Base-by-base conservation (phyloP, 2,329 filamentous ascomycete genomes). In the Colletotrichum noveboracense region DNA sequence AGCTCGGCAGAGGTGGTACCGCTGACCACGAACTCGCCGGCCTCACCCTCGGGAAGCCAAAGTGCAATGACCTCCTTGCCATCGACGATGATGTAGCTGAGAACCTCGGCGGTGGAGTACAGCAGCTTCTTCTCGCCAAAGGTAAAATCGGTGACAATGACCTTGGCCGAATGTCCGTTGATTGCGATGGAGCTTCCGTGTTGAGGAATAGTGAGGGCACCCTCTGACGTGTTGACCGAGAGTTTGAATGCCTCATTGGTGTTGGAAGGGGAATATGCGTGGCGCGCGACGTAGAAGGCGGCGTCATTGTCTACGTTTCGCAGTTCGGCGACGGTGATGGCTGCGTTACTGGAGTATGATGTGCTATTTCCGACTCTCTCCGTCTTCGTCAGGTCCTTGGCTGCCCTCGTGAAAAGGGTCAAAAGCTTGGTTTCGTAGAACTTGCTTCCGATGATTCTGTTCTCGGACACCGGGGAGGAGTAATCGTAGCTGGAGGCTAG, bases 401-500 rank as follows among this genome's bases (percentile, higher is more conserved):
- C 91, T 55, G 89, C 76, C 60, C 90, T 87, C 0, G 90, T 91
- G 79, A 93, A 93, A 75, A 92, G 80, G 3, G 89, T 89, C 32
- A 93, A 82, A 26, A 92, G 86, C 80, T 93, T 93, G 0, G 90
- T 92, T 81, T 93, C 91, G 73, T 90, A 90, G 79, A 89, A 93
- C 79, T 93, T 93, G 78, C 86, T 87, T 58, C 88, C 88, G 24
- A 93, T 89, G 12, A 84, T 84, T 14, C 91, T 87, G 78, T 89
- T 89, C 79, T 92, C 91, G 1, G 89, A 89, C 18, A 93, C 91
- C 0, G 91, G 91, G 6, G 90, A 89, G 7, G 89, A 91, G 80
- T 93, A 93, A 80, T 93, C 92, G 77, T 93, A 93, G 36, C 89
- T 92, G 5, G 89, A 90, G 2, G 88, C 90, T 77, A 6, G 13